phyloP scores from a whole-genome alignment of 805 yeast species.

The Saturnispora kantuleensis region DNA sequence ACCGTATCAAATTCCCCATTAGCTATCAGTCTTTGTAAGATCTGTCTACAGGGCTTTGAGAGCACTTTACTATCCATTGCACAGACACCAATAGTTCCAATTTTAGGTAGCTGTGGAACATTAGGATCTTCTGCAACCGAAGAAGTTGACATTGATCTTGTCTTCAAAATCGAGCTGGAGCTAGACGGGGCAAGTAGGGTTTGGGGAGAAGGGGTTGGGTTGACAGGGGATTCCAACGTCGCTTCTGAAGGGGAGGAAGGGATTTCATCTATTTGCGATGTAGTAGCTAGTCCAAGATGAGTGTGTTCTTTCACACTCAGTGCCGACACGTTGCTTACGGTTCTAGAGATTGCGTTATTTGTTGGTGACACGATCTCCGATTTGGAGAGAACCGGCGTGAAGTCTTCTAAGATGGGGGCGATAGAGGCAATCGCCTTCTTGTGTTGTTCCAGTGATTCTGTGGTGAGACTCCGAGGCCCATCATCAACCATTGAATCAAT shows the following conservation, averaged over 20 bases:
- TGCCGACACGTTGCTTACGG: slow-evolving; percentile 25
- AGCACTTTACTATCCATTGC: slow-evolving; percentile 98
- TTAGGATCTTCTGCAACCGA: slow-evolving; percentile 16
- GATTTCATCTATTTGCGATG: not conserved
- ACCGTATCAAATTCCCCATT: slow-evolving; percentile 95
- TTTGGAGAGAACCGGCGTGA: slow-evolving; percentile 58
- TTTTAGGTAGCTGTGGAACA: slow-evolving; percentile 49
- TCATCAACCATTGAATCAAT: slow-evolving; percentile 11
- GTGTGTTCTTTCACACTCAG: slow-evolving; percentile 18
- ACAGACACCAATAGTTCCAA: slow-evolving; percentile 95
- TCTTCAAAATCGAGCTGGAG: slow-evolving; percentile 13
- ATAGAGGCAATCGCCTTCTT: slow-evolving; percentile 66
- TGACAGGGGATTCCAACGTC: not conserved
- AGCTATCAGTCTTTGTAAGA: slow-evolving; percentile 76
- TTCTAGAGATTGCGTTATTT: slow-evolving; percentile 24
- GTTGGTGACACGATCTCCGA: slow-evolving; percentile 28
- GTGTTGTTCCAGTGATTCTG: slow-evolving; percentile 26
- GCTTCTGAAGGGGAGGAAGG: not conserved
- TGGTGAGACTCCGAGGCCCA: slow-evolving; percentile 22
- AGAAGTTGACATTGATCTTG: slow-evolving; percentile 25
- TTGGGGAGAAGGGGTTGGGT: slow-evolving; percentile 1
- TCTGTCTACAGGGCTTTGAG: slow-evolving; percentile 90
- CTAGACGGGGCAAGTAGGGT: slow-evolving; percentile 8
- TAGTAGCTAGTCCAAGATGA: slow-evolving; percentile 1
- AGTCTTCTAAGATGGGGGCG: slow-evolving; percentile 65